A percentile compares a stretch with the other conserved stretches of the same genome.
These are phyloP conservation scores for Leptosphaerulina australis DNA, from an alignment of 2,329 filamentous ascomycete genomes.

Conservation along the genomic window DNA sequence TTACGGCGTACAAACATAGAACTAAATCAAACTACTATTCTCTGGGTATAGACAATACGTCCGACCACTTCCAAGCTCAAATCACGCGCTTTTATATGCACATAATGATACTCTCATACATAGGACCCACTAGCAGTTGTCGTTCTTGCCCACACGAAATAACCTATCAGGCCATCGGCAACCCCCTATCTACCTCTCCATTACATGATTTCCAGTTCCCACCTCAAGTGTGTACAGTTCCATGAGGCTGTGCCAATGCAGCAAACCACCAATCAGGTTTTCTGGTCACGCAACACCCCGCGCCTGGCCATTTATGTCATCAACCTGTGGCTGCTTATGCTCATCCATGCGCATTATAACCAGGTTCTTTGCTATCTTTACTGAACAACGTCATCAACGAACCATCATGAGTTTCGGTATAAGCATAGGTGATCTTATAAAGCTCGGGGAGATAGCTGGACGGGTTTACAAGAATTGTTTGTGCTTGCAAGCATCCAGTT, in stretches of 20 bases:
- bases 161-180: too few species aligned
- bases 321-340: not conserved
- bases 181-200: too few species aligned
- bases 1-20: too few species aligned
- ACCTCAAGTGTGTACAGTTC: too few species aligned
- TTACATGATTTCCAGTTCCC: too few species aligned
- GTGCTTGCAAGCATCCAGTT: not conserved
- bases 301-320: not conserved
- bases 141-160: too few species aligned
- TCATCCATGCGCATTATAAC: not conserved
- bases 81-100: too few species aligned
- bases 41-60: too few species aligned
- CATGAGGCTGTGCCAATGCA: not conserved
- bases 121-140: too few species aligned
- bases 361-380: not conserved
- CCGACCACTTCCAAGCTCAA: too few species aligned
- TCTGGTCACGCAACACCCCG: not conserved
- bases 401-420: conserved; percentile 36
- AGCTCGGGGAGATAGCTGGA: conserved; percentile 33
- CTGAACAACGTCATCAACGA: not conserved
- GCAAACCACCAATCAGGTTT: not conserved
- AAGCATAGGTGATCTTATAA: conserved; percentile 35
- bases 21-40: too few species aligned
- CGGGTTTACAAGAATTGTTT: conserved; percentile 37
- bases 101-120: too few species aligned